Conservation (phyloP, 1,284 basidiomycete genomes). For the Kwoniella shivajii region DNA sequence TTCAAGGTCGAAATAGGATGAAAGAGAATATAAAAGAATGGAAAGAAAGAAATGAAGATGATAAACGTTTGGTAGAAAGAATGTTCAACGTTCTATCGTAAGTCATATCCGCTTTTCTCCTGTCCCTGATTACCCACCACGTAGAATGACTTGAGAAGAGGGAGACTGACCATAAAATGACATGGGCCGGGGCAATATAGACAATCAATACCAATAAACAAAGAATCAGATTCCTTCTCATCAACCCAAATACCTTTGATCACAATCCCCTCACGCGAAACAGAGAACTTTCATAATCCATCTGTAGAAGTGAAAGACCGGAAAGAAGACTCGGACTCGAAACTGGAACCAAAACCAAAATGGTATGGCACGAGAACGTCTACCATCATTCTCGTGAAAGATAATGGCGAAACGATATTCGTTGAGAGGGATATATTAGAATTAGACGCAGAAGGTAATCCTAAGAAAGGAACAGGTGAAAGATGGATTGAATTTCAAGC, state of each 20-base stretch:
- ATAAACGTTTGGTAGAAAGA: slow-evolving; percentile 37
- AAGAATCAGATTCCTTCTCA: slow-evolving; percentile 23
- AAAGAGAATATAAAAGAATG: slow-evolving; percentile 26
- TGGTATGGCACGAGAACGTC: slow-evolving; percentile 51
- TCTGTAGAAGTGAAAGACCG: neutral
- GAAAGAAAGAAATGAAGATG: slow-evolving; percentile 20
- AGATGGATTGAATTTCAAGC: slow-evolving; percentile 27
- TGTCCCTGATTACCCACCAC: no score
- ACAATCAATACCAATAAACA: slow-evolving; percentile 22
- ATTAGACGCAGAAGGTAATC: slow-evolving; percentile 31
- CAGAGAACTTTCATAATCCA: neutral
- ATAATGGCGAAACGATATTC: slow-evolving; percentile 43
- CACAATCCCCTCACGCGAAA: slow-evolving; percentile 13
- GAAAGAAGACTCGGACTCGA: no score
- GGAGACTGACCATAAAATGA: no score
- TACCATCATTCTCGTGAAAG: slow-evolving; percentile 47
- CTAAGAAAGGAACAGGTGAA: slow-evolving; percentile 24
- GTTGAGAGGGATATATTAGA: slow-evolving; percentile 47
- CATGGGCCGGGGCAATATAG: no score
- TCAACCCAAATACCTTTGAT: slow-evolving; percentile 39
- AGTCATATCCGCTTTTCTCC: slow-evolving; percentile 17
- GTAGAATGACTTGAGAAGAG: no score
- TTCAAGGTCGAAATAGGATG: slow-evolving; percentile 38
- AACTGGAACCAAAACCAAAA: slow-evolving; percentile 4
- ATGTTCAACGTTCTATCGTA: slow-evolving; percentile 46